Conservation (phyloP, 768 basidiomycete species). For the Hericium rajendrae region DNA sequence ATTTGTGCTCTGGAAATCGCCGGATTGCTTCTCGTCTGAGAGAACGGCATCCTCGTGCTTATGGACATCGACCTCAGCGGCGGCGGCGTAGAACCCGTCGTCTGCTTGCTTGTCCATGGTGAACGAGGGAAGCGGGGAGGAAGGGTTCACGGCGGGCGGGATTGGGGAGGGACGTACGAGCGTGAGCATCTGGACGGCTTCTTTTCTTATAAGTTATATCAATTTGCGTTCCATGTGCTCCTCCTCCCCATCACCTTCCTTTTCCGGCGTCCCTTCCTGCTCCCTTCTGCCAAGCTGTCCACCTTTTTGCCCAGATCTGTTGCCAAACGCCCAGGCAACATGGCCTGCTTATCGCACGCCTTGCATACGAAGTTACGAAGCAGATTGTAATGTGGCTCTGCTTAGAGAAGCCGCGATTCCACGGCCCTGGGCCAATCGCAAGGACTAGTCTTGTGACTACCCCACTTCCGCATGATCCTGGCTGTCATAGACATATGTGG, state of each 20-base stretch:
- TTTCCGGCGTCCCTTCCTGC: not conserved
- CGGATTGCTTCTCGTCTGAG: not conserved
- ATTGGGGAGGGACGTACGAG: not conserved
- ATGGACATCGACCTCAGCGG: not conserved
- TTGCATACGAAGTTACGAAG: too few relatives aligned
- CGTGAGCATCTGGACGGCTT: not conserved
- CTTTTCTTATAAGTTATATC: not conserved
- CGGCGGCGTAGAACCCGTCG: constrained; percentile 3
- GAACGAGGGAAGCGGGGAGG: not conserved
- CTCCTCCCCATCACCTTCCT: not conserved
- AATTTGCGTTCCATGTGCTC: not conserved
- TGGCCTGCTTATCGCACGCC: too few relatives aligned
- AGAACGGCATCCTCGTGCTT: not conserved
- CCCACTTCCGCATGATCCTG: too few relatives aligned
- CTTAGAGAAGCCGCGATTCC: too few relatives aligned
- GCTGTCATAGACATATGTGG: too few relatives aligned
- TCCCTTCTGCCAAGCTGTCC: not conserved
- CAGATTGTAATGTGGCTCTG: too few relatives aligned
- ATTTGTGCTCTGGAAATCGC: not conserved
- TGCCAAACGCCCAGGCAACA: too few relatives aligned
- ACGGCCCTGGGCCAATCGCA: too few relatives aligned
- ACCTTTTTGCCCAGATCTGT: not conserved
- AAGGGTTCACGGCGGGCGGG: not conserved
- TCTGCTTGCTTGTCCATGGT: constrained; percentile 11
- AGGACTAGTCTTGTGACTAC: too few relatives aligned